A percentile compares a stretch with the other conserved stretches of the same genome.
Conservation (phyloP, 2,329 filamentous ascomycete species). For the Scedosporium minutisporum region DNA sequence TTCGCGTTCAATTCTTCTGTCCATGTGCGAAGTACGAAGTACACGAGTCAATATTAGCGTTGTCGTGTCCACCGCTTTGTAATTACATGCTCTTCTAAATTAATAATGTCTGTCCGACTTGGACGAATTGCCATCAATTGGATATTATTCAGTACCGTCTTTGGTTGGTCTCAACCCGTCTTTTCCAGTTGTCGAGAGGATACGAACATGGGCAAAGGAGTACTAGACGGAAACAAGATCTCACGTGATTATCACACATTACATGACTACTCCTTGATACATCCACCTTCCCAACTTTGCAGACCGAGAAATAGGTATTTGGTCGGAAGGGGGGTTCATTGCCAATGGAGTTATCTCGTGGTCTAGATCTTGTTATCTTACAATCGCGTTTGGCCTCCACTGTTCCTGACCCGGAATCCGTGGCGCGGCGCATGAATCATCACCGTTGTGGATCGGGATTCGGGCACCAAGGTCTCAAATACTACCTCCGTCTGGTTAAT, state of each 20-base stretch:
- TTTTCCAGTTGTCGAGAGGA: too few species aligned
- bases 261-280: not conserved
- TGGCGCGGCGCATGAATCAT: slow-evolving; percentile 53
- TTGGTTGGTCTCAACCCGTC: too few species aligned
- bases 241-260: not conserved
- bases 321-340: not conserved
- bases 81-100: too few species aligned
- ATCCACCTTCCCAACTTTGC: not conserved
- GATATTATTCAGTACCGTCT: too few species aligned
- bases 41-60: too few species aligned
- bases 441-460: slow-evolving; percentile 27
- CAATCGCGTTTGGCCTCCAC: not conserved
- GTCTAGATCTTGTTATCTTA: not conserved
- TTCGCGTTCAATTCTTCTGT: too few species aligned
- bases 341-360: not conserved
- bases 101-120: too few species aligned
- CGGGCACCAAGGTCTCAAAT: slow-evolving; percentile 37
- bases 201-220: too few species aligned
- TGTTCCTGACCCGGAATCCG: slow-evolving; percentile 40
- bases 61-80: too few species aligned
- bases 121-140: too few species aligned
- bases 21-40: too few species aligned
- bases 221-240: not conserved
- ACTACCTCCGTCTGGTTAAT: slow-evolving; percentile 47
- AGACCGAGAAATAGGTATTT: not conserved